Percentiles rank a stretch among this genome's conserved stretches.
phyloP scores from a whole-genome alignment of 768 basidiomycete species.

The Suillus decipiens region DNA sequence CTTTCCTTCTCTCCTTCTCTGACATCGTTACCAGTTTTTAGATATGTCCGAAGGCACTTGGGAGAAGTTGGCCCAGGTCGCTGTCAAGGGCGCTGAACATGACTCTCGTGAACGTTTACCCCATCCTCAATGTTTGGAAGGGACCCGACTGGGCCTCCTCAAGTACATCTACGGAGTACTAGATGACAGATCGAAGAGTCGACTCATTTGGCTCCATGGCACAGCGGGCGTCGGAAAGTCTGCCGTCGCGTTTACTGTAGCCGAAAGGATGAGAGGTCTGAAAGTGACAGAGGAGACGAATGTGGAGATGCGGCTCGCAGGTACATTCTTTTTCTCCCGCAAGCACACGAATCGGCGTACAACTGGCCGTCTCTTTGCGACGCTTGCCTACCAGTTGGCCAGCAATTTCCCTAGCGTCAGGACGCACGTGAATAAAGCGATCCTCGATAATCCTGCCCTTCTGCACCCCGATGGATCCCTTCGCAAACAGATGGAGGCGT shows the following conservation, averaged over 20 bases:
- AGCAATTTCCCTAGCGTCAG: not conserved
- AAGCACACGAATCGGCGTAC: not conserved
- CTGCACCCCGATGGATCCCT: not conserved
- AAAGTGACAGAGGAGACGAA: not conserved
- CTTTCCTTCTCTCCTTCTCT: not conserved
- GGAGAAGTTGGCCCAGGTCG: not conserved
- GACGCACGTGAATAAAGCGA: not conserved
- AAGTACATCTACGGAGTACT: not conserved
- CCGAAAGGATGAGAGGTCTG: not conserved
- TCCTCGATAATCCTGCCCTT: not conserved
- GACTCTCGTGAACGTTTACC: not conserved
- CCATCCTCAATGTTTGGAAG: not conserved
- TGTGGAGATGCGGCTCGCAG: not conserved
- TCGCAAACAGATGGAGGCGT: not conserved
- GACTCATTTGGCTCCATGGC: slow-evolving; percentile 1
- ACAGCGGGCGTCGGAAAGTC: not conserved
- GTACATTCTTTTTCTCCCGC: not conserved
- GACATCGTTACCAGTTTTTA: not conserved
- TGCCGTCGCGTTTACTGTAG: not conserved
- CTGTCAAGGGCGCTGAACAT: not conserved
- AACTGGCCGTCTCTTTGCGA: not conserved
- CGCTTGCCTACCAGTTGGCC: not conserved
- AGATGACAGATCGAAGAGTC: not conserved
- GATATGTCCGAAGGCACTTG: not conserved
- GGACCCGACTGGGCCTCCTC: not conserved